Evolutionary conservation across 2,329 filamentous ascomycete genomes (phyloP).

Genomic region (Aspergillus sp.): DNA sequence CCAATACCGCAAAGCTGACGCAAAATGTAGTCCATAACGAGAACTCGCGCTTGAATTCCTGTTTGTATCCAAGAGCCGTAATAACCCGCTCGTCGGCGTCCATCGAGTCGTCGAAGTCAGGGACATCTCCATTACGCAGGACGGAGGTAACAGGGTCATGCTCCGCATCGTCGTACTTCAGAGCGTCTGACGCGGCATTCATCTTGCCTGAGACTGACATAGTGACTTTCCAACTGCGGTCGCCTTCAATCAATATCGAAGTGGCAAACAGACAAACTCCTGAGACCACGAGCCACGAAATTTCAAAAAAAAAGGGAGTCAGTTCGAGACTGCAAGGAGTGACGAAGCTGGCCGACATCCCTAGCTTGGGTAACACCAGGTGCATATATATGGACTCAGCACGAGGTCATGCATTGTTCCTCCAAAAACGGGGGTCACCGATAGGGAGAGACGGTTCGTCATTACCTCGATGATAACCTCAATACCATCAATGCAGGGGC

Average conservation of each 20-base stretch:
- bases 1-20: constrained; percentile 71
- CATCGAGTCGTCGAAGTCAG: constrained; percentile 35
- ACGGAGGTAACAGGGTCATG: constrained; percentile 39
- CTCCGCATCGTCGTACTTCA: constrained; percentile 21
- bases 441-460: constrained; percentile 2
- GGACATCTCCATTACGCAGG: constrained; percentile 38
- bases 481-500: neutral
- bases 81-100: constrained; percentile 44
- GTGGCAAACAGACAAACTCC: neutral
- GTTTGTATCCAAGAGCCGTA: constrained; percentile 53
- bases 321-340: neutral
- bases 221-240: neutral
- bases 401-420: neutral
- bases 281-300: neutral
- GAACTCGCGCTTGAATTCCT: constrained; percentile 69
- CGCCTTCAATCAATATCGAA: neutral
- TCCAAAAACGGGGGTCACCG: neutral
- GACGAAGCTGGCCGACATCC: neutral
- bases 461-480: constrained; percentile 6
- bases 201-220: constrained; percentile 7
- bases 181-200: constrained; percentile 12
- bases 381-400: constrained; percentile 10
- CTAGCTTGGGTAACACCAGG: neutral
- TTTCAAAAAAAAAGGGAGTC: neutral
- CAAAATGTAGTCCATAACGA: constrained; percentile 73